Percentiles rank a stretch among this genome's conserved stretches.
Evolutionary conservation across 805 yeast genomes (phyloP).

Genomic region (Myxozyma lipomycoides): DNA sequence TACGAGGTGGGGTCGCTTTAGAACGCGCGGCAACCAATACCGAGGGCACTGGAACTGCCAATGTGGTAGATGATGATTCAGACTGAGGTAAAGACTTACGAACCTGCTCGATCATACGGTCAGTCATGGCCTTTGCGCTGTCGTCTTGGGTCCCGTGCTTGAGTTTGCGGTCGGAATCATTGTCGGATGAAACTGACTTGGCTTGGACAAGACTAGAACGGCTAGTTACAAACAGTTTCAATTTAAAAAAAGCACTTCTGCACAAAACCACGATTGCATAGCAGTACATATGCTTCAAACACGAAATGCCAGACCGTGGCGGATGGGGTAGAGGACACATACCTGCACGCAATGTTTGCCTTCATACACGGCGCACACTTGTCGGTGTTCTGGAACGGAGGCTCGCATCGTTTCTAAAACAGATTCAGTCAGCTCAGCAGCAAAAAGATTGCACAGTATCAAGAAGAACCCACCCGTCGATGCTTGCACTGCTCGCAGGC

Average conservation of each 20-base stretch:
- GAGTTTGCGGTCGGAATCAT: too few relatives aligned
- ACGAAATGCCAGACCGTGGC: background rate
- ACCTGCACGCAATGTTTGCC: constrained; percentile 35
- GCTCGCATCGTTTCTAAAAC: constrained; percentile 35
- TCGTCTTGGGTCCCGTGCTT: too few relatives aligned
- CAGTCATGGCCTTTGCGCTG: background rate
- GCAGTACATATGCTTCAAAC: too few relatives aligned
- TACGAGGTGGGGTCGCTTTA: background rate
- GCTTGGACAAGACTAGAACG: too few relatives aligned
- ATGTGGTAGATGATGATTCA: background rate
- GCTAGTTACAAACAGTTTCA: too few relatives aligned
- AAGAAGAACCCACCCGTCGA: constrained; percentile 30
- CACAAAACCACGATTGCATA: too few relatives aligned
- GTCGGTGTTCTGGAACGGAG: constrained; percentile 31
- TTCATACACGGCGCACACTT: constrained; percentile 38
- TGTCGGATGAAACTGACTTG: too few relatives aligned
- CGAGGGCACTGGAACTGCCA: background rate
- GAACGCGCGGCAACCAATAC: constrained; percentile 3
- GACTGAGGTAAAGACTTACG: background rate
- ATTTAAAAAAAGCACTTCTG: too few relatives aligned
- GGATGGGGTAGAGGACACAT: background rate
- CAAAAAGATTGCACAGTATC: constrained; percentile 3
- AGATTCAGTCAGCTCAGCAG: background rate
- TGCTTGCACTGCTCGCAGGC: constrained; percentile 44
- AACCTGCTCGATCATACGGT: background rate